phyloP scores from a whole-genome alignment of 2,329 filamentous ascomycete genomes.

The Hypoxylon sp. region DNA sequence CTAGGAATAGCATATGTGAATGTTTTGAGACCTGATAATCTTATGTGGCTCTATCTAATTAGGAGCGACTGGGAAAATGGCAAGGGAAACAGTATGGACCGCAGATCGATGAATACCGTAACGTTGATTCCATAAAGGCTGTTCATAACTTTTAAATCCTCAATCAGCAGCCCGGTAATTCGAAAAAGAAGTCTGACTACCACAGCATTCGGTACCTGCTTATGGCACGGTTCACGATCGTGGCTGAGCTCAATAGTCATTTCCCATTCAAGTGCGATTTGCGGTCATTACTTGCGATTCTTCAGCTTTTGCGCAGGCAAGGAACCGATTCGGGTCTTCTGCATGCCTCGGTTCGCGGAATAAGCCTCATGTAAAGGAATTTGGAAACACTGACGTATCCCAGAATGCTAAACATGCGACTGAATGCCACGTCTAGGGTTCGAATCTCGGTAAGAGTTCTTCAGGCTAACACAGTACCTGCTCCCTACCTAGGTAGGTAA shows the following conservation, averaged over 20 bases:
- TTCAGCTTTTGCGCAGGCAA: neutral
- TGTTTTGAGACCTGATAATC: neutral
- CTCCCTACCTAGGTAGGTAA: neutral
- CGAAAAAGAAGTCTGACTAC: neutral
- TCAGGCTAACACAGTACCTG: neutral
- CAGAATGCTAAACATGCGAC: neutral
- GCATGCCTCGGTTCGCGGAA: slow-evolving; percentile 9
- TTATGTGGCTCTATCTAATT: neutral
- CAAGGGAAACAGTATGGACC: neutral
- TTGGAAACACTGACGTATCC: neutral
- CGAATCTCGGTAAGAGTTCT: neutral
- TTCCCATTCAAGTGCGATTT: slow-evolving; percentile 18
- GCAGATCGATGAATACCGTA: neutral
- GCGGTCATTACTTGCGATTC: slow-evolving; percentile 23
- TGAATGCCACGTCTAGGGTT: neutral
- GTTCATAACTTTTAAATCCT: neutral
- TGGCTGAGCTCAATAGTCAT: slow-evolving; percentile 19
- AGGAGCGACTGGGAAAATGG: neutral
- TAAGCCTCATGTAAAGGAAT: neutral
- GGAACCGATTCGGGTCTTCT: neutral
- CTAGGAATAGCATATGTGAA: neutral
- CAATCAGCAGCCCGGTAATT: neutral
- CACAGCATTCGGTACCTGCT: neutral
- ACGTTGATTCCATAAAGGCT: neutral
- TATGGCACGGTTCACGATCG: slow-evolving; percentile 3